Evolutionary conservation across 805 yeast species (phyloP).

Genomic region (Sporopachydermia lactativora): DNA sequence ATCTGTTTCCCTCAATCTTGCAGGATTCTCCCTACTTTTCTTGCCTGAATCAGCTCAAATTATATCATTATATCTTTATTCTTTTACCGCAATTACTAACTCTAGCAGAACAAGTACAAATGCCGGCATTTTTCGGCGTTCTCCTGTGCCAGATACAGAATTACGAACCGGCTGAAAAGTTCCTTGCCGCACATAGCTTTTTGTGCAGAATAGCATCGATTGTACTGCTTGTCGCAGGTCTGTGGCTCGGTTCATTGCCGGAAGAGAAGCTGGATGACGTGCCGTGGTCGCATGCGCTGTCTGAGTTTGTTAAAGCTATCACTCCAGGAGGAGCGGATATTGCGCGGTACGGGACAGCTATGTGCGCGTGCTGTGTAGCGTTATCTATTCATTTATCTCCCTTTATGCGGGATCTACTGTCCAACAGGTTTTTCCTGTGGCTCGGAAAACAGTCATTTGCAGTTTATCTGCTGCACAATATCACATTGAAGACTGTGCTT

Average conservation of each 20-base stretch:
- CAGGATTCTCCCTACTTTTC: too few relatives aligned
- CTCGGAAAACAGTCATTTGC: slow-evolving; percentile 1
- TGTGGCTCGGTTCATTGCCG: background rate
- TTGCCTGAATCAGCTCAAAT: too few relatives aligned
- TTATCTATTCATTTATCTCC: background rate
- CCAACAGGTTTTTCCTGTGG: background rate
- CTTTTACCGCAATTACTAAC: too few relatives aligned
- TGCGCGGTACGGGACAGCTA: background rate
- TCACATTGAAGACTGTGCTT: background rate
- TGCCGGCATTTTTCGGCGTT: slow-evolving; percentile 1
- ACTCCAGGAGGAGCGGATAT: background rate
- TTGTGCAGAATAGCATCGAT: background rate
- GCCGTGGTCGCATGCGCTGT: background rate
- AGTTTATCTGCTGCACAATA: background rate
- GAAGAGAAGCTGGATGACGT: background rate
- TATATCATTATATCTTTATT: too few relatives aligned
- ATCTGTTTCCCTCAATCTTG: too few relatives aligned
- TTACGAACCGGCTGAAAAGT: background rate
- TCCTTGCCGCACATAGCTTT: background rate
- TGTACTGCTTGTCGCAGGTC: background rate
- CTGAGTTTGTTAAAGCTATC: background rate
- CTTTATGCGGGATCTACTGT: background rate
- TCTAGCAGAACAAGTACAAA: background rate
- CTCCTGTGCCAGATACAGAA: background rate
- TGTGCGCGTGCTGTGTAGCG: background rate